A percentile compares a stretch with the other conserved stretches of the same genome.
Evolutionary conservation across 176 grass and related monocot species (phyloP).

Genomic region (Eleusine coracana): DNA sequence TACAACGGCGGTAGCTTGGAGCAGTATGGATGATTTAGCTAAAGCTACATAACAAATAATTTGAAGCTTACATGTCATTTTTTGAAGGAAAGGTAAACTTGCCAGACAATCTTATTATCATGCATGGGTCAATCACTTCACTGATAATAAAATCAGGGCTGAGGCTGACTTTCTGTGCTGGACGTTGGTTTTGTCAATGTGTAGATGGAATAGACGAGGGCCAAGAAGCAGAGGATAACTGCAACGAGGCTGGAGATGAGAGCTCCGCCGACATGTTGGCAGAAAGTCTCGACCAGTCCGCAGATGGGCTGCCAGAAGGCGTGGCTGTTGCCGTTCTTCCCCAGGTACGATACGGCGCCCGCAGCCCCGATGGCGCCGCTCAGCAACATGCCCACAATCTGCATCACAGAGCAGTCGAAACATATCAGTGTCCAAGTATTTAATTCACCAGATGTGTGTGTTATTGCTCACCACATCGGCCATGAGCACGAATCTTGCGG

Average conservation of each 20-base stretch:
- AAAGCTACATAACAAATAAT: no score
- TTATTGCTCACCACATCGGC: slow-evolving; percentile 41
- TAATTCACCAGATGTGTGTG: no score
- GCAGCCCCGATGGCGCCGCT: slow-evolving; percentile 52
- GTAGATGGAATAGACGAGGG: slow-evolving; percentile 52
- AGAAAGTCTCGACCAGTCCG: slow-evolving; percentile 50
- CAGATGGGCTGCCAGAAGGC: slow-evolving; percentile 74
- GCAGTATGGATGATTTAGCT: neutral
- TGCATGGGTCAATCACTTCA: neutral
- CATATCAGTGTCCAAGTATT: no score
- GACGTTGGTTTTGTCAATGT: slow-evolving; percentile 14
- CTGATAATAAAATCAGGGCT: neutral
- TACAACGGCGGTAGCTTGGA: neutral
- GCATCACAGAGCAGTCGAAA: neutral
- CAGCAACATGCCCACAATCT: slow-evolving; percentile 68
- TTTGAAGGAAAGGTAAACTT: no score
- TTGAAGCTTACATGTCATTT: neutral
- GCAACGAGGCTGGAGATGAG: slow-evolving; percentile 53
- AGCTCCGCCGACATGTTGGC: slow-evolving; percentile 60
- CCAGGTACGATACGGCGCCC: slow-evolving; percentile 51
- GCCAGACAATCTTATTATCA: neutral
- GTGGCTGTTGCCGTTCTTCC: slow-evolving; percentile 74
- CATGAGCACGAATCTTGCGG: slow-evolving; percentile 53
- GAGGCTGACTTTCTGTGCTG: neutral
- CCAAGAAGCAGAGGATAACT: slow-evolving; percentile 36